Conservation (phyloP, 305 asterid genomes). For the Rubia occidens region DNA sequence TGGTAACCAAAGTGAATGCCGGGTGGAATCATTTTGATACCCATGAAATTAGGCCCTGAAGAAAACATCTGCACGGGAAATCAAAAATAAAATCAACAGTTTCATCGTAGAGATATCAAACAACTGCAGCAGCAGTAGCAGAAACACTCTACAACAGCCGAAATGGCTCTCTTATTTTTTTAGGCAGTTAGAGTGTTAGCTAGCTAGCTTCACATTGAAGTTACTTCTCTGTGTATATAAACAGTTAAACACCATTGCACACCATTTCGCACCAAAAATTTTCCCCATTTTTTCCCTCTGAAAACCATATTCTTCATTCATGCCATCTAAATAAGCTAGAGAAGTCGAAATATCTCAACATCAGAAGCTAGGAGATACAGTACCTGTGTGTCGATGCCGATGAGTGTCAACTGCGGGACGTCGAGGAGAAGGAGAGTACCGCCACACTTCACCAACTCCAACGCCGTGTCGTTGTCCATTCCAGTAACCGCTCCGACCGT, state of each 20-base stretch:
- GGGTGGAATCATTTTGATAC: constrained; percentile 90
- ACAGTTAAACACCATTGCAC: background rate
- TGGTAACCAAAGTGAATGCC: constrained; percentile 75
- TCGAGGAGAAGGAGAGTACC: constrained; percentile 64
- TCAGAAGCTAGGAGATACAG: background rate
- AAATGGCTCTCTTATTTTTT: too few species aligned
- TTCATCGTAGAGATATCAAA: background rate
- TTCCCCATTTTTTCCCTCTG: background rate
- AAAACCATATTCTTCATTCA: background rate
- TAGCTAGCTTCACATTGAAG: background rate
- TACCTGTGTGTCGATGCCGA: constrained; percentile 75
- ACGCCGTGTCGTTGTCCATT: constrained; percentile 62
- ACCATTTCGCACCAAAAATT: background rate
- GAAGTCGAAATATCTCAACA: background rate
- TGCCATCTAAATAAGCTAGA: background rate
- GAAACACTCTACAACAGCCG: background rate
- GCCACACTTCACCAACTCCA: constrained; percentile 60
- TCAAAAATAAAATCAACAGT: background rate
- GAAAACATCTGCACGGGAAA: constrained; percentile 49
- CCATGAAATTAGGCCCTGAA: constrained; percentile 78
- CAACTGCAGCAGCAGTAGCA: background rate
- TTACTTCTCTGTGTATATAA: background rate
- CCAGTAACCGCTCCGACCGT: background rate
- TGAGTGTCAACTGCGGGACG: constrained; percentile 71
- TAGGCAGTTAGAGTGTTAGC: background rate